Evolutionary conservation across 1,139 yeast species (phyloP).

Genomic region (Blastobotrys illinoisensis): DNA sequence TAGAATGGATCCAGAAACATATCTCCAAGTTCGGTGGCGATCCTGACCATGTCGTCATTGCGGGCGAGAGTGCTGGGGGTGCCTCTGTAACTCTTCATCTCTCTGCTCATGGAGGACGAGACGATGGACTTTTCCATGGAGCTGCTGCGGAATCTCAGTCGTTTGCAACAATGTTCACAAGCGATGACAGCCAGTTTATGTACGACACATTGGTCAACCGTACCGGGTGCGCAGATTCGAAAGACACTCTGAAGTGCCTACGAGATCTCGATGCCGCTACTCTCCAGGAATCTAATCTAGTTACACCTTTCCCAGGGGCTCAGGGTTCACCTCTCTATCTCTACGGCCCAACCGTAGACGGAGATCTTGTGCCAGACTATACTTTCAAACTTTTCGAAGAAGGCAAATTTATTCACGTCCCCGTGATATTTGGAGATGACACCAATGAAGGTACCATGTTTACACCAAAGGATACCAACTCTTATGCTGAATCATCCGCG

Average conservation of each 20-base stretch:
- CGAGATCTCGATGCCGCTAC: slow-evolving; percentile 1
- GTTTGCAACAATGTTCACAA: slow-evolving; percentile 3
- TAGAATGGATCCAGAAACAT: slow-evolving; percentile 34
- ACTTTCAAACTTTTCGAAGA: slow-evolving; percentile 10
- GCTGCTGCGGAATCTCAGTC: slow-evolving; percentile 11
- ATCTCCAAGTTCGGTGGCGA: slow-evolving; percentile 36
- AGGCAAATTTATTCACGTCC: slow-evolving; percentile 16
- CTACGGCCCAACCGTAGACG: slow-evolving; percentile 10
- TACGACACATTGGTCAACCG: slow-evolving; percentile 7
- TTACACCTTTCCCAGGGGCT: slow-evolving; percentile 6
- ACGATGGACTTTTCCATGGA: slow-evolving; percentile 5
- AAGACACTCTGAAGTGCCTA: slow-evolving; percentile 6
- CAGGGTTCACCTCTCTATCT: slow-evolving; percentile 6
- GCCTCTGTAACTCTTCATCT: slow-evolving; percentile 3
- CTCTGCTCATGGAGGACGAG: slow-evolving; percentile 6
- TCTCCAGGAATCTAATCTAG: slow-evolving; percentile 1
- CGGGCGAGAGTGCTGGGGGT: slow-evolving; percentile 38
- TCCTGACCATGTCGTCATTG: slow-evolving; percentile 32
- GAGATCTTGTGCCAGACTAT: slow-evolving; percentile 13
- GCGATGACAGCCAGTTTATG: slow-evolving; percentile 5
- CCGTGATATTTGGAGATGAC: slow-evolving; percentile 15
- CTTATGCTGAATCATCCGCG: slow-evolving; percentile 3
- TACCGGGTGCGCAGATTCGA: slow-evolving; percentile 4
- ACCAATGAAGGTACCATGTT: slow-evolving; percentile 18
- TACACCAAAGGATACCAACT: slow-evolving; percentile 4